Percentiles rank a stretch among this genome's conserved stretches.
Evolutionary conservation across 2,329 filamentous ascomycete genomes (phyloP).

Genomic region (Diplocarpon rosae): DNA sequence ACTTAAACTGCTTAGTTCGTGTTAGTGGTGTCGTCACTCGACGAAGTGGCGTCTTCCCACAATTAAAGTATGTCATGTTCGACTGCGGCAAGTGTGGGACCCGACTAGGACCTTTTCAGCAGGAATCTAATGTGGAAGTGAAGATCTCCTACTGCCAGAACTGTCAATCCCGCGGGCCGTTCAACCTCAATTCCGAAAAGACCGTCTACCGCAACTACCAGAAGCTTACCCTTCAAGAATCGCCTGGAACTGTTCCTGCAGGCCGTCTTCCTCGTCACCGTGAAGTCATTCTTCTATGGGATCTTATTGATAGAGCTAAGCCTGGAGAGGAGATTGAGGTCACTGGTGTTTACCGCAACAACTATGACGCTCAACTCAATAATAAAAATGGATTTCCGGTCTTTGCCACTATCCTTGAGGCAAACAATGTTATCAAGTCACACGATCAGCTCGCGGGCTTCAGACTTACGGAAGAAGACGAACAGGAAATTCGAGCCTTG

Average conservation of each 20-base stretch:
- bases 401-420: conserved; percentile 93
- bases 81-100: conserved; percentile 89
- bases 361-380: conserved; percentile 94
- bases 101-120: conserved; percentile 90
- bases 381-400: conserved; percentile 98
- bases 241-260: conserved; percentile 90
- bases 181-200: conserved; percentile 92
- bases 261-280: conserved; percentile 86
- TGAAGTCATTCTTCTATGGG: conserved; percentile 92
- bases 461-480: conserved; percentile 87
- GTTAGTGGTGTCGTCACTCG: conserved; percentile 94
- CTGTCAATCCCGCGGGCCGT: conserved; percentile 90
- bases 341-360: conserved; percentile 94
- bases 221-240: conserved; percentile 93
- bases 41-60: conserved; percentile 89
- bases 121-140: conserved; percentile 92
- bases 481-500: conserved; percentile 79
- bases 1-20: conserved; percentile 89
- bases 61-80: conserved; percentile 97
- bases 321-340: conserved; percentile 97
- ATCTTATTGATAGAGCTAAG: conserved; percentile 93
- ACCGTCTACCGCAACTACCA: conserved; percentile 99
- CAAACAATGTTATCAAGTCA: conserved; percentile 92
- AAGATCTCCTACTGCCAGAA: conserved; percentile 94
- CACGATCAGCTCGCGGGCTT: conserved; percentile 97